Base-by-base conservation (phyloP, 2,329 filamentous ascomycete species). In the Chrysosporium keratinophilum region DNA sequence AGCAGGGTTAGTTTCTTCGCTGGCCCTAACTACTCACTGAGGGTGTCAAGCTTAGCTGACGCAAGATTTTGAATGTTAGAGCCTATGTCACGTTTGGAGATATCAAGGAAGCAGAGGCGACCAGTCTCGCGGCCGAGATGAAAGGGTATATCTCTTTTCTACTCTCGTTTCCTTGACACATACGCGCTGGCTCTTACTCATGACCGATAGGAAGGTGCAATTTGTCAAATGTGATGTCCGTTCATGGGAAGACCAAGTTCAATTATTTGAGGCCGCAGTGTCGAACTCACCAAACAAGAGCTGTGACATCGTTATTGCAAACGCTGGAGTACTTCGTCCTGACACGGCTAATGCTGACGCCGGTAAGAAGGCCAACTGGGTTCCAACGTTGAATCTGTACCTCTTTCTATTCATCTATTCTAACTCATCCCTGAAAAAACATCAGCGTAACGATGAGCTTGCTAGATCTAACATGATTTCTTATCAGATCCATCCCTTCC, bases 301-400 rank as follows among this genome's bases (percentile, higher is more conserved):
- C 39, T 60, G 69, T 14, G 58, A 60, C 37, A 65, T 61, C 42
- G 67, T 69, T 6, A 56, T 68, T 7, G 66, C 67, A 7, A 68
- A 68, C 53, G 66, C 66, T 2, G 67, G 67, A 1, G 64, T 68
- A 20, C 55, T 61, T 44, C 62, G 59, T 5, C 40, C 55, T 5
- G 67, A 69, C 54, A 59, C 63, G 15, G 57, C 69, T 39, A 67
- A 63, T 54, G 51, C 52, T 1, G 62, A 57, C 42, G 43, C 57
- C 20, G 55, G 61, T 55, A 56, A 31, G 56, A 52, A 23, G 17
- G 31, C 11, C 7, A 7, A 28, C 23, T 28, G n/a, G n/a, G n/a
- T 28, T 28, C 23, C 23, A 7, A 7, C 7, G 23, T 28, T 4
- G 23, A 28, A 20, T 31, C 31, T 28, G 3, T 20, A 28, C n/a